Evolutionary conservation across 139 green algal genomes (phyloP).

Genomic region (Bryopsis sp.): DNA sequence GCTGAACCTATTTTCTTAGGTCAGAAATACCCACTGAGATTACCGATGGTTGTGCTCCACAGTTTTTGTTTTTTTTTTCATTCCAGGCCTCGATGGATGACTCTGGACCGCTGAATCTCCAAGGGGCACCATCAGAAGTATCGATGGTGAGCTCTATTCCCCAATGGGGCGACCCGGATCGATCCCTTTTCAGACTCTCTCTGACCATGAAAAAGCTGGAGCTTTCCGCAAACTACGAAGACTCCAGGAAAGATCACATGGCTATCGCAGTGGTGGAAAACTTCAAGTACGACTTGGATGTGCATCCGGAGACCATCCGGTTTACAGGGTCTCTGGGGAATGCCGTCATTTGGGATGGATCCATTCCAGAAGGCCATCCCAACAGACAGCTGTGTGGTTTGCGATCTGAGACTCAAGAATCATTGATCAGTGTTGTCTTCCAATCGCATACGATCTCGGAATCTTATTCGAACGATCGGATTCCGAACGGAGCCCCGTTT

Average conservation of each 20-base stretch:
- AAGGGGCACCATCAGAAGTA: background rate
- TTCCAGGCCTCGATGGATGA: too few species aligned
- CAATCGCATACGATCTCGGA: conserved; percentile 32
- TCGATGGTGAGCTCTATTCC: conserved; percentile 6
- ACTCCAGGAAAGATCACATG: conserved; percentile 33
- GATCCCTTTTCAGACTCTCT: background rate
- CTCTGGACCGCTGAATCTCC: too few species aligned
- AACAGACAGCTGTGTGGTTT: conserved; percentile 54
- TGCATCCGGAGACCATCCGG: conserved; percentile 34
- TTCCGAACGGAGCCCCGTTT: conserved; percentile 49
- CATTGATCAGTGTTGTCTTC: conserved; percentile 62
- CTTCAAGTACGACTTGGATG: conserved; percentile 39
- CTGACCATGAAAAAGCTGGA: conserved; percentile 40
- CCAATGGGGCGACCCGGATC: background rate
- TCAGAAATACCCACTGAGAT: too few species aligned
- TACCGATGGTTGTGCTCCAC: too few species aligned
- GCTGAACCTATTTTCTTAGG: too few species aligned
- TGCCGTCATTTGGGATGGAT: conserved; percentile 5
- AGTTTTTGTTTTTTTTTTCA: too few species aligned
- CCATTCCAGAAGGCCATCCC: conserved; percentile 38
- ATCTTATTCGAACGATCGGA: conserved; percentile 23
- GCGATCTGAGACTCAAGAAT: conserved; percentile 33
- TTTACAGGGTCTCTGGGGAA: conserved; percentile 61
- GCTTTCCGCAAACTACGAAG: conserved; percentile 53
- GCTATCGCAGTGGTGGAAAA: conserved; percentile 43